Evolutionary conservation across 441 rosid genomes (phyloP), one percentile per base, ranked within the genome.

Genomic region (Erodium moschatum): DNA sequence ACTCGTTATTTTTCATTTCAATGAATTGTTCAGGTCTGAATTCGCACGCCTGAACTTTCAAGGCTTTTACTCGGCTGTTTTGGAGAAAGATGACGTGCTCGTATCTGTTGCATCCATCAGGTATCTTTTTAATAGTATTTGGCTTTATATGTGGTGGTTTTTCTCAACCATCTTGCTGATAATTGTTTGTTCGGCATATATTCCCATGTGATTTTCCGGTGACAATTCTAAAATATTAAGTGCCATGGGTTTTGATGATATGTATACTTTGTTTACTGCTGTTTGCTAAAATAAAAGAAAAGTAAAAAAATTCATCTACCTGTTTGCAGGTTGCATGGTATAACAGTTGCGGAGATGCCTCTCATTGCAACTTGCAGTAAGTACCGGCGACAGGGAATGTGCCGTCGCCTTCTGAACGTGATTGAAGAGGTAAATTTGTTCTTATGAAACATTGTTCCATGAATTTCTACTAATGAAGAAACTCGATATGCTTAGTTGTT

Each of bases 301-400:
- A 42, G 12, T 12, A 9, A 3, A 42, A 42, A 12, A 29, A 0
- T 29, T 29, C 31, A 29, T 29, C 3, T 1, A 29, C 46, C 21
- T 78, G 18, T 79, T 63, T 64, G 69, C 79, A 93, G 98, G 85
- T 82, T 91, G 70, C 96, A 91, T 83, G 98, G 97, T 69, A 77
- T 73, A 68, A 69, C 81, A 42, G 82, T 93, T 73, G 98, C 98
- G 18, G 98, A 93, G 88, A 88, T 93, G 98, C 98, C 97, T 70
- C 87, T 93, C 44, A 86, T 91, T 81, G 98, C 98, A 78, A 93
- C 98, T 65, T 91, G 97, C 78, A 88, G 96, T 78, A 87, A 85
- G 62, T 88, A 82, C 73, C 92, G 97, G 38, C 93, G 95, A 46
- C 94, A 82, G 75, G 98, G 98, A 72, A 89, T 93, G 97, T 89